Percentiles rank a stretch among this genome's conserved stretches.
These are phyloP conservation scores for Citrus sinensis DNA, from an alignment of 345 rosid species.

Conservation along the genomic window DNA sequence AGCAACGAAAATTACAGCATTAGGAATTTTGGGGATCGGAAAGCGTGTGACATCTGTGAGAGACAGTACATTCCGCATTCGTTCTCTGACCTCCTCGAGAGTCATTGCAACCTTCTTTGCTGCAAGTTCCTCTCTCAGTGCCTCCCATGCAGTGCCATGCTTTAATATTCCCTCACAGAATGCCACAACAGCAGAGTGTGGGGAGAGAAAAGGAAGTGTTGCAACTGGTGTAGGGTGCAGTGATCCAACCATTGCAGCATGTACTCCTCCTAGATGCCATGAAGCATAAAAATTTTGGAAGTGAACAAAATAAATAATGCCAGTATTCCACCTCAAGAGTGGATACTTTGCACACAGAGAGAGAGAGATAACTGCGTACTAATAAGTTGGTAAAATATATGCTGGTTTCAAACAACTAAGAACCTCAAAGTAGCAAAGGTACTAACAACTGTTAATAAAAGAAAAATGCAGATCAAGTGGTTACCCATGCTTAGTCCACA, in stretches of 20 bases:
- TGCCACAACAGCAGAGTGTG: slow-evolving; percentile 98
- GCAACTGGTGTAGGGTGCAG: slow-evolving; percentile 96
- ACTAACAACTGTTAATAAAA: slow-evolving; percentile 1
- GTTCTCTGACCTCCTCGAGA: slow-evolving; percentile 87
- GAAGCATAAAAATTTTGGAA: slow-evolving; percentile 19
- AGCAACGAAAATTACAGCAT: slow-evolving; percentile 86
- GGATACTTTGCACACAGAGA: background rate
- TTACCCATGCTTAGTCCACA: slow-evolving; percentile 99
- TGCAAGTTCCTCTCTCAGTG: slow-evolving; percentile 86
- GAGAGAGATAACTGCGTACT: background rate
- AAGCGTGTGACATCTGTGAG: slow-evolving; percentile 99
- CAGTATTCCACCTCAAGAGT: background rate
- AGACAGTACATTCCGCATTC: slow-evolving; percentile 88
- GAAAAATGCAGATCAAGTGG: background rate
- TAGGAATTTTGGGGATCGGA: slow-evolving; percentile 81
- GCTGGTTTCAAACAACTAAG: background rate
- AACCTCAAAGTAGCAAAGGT: background rate
- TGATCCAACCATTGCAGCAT: slow-evolving; percentile 99
- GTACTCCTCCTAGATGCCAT: slow-evolving; percentile 76
- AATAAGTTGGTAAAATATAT: background rate
- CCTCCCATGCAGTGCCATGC: slow-evolving; percentile 99
- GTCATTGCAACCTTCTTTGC: slow-evolving; percentile 67
- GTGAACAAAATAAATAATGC: background rate
- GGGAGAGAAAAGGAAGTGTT: slow-evolving; percentile 93
- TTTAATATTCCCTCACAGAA: slow-evolving; percentile 95